A percentile compares a stretch with the other conserved stretches of the same genome.
These are phyloP conservation scores for Sclerotinia glacialis DNA, from an alignment of 2,329 filamentous ascomycete genomes.

Conservation along the genomic window DNA sequence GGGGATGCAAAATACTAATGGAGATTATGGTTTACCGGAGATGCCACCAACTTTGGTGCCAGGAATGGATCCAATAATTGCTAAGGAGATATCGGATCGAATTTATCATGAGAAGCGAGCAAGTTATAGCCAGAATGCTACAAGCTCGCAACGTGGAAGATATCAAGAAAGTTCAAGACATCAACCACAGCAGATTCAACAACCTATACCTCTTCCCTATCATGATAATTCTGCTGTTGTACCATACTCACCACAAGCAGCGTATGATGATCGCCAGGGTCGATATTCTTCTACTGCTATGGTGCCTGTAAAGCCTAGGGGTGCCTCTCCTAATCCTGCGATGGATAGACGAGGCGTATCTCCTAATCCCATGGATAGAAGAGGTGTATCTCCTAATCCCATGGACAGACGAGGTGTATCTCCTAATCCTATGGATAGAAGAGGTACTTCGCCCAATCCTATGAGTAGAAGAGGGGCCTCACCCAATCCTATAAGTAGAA, in stretches of 20 bases:
- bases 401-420: conserved; percentile 31
- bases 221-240: conserved; percentile 29
- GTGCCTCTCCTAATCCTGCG: conserved; percentile 33
- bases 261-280: conserved; percentile 37
- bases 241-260: conserved; percentile 31
- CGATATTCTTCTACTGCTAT: conserved; percentile 38
- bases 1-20: conserved; percentile 25
- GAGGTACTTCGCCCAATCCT: conserved; percentile 41
- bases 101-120: conserved; percentile 55
- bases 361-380: conserved; percentile 28
- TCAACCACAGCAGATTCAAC: conserved; percentile 33
- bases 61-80: conserved; percentile 56
- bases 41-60: conserved; percentile 59
- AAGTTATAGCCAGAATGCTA: conserved; percentile 45
- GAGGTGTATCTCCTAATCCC: conserved; percentile 34
- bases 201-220: conserved; percentile 33
- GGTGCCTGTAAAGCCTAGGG: conserved; percentile 31
- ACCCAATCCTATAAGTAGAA: conserved; percentile 53
- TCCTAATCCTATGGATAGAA: conserved; percentile 53
- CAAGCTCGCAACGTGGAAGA: conserved; percentile 45
- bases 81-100: conserved; percentile 57
- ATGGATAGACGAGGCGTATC: conserved; percentile 31
- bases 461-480: conserved; percentile 31
- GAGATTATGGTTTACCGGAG: conserved; percentile 45
- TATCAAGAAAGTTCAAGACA: conserved; percentile 29